These are phyloP conservation scores for Dothideomycetidae sp. DNA, from an alignment of 2,329 filamentous ascomycete genomes.

Conservation along the genomic window DNA sequence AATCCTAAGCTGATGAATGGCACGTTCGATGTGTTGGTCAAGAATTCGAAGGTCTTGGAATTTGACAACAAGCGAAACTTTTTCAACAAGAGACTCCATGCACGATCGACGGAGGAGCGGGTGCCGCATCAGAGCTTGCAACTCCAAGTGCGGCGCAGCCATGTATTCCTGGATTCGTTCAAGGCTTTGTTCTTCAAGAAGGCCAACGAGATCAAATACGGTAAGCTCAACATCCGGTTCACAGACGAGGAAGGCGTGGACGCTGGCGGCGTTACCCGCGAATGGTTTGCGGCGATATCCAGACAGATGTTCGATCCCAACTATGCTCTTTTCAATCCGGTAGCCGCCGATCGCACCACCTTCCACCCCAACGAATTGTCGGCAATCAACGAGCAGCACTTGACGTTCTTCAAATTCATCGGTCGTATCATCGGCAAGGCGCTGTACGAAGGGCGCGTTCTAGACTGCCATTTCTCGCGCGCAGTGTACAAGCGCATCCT, in stretches of 20 bases:
- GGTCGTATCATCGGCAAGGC: slow-evolving; percentile 97
- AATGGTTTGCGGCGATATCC: slow-evolving; percentile 97
- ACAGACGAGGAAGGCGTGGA: slow-evolving; percentile 95
- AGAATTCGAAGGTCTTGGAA: slow-evolving; percentile 96
- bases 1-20: slow-evolving; percentile 98
- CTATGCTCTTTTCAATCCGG: slow-evolving; percentile 90
- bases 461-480: slow-evolving; percentile 97
- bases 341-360: slow-evolving; percentile 91
- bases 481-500: slow-evolving; percentile 97
- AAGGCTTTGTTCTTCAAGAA: slow-evolving; percentile 95
- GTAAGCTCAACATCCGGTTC: slow-evolving; percentile 95
- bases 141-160: slow-evolving; percentile 77
- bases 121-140: slow-evolving; percentile 65
- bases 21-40: slow-evolving; percentile 87
- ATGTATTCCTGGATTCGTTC: slow-evolving; percentile 97
- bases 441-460: slow-evolving; percentile 83
- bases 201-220: slow-evolving; percentile 96
- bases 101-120: slow-evolving; percentile 53
- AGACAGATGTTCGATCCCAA: slow-evolving; percentile 98
- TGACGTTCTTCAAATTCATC: slow-evolving; percentile 99
- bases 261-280: slow-evolving; percentile 88
- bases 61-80: slow-evolving; percentile 99
- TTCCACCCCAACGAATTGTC: slow-evolving; percentile 97
- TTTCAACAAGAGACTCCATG: slow-evolving; percentile 87
- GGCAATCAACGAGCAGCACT: slow-evolving; percentile 84